Evolutionary conservation across 495 filamentous ascomycete species (phyloP).

Genomic region (Penicillium paradoxum): DNA sequence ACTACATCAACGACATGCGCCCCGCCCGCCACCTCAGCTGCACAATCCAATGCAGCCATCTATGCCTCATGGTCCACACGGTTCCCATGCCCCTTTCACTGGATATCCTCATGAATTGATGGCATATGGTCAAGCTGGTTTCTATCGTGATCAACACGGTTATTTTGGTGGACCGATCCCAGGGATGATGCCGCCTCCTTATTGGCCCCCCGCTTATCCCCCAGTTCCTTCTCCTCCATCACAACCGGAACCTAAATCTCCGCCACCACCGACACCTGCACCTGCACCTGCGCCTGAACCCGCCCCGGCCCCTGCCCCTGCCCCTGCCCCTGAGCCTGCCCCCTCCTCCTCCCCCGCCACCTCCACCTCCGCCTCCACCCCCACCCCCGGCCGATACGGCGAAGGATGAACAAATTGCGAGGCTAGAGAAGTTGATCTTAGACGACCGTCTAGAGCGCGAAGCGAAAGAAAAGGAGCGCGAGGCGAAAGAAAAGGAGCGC

Average conservation of each 20-base stretch:
- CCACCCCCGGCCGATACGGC: slow-evolving; percentile 27
- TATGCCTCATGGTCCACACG: slow-evolving; percentile 29
- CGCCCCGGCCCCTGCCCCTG: slow-evolving; percentile 9
- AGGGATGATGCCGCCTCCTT: slow-evolving; percentile 35
- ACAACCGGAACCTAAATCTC: slow-evolving; percentile 23
- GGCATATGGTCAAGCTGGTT: slow-evolving; percentile 39
- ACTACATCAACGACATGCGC: slow-evolving; percentile 23
- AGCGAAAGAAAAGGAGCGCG: slow-evolving; percentile 42
- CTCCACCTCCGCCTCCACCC: slow-evolving; percentile 12
- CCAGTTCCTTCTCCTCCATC: slow-evolving; percentile 31
- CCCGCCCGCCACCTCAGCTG: slow-evolving; percentile 21
- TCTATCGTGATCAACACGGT: slow-evolving; percentile 44
- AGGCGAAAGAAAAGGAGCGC: slow-evolving; percentile 43
- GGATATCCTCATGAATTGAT: slow-evolving; percentile 48
- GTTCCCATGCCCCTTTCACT: slow-evolving; percentile 28
- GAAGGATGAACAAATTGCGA: slow-evolving; percentile 50
- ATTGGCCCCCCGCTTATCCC: slow-evolving; percentile 31
- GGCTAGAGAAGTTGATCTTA: slow-evolving; percentile 48
- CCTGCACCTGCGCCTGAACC: slow-evolving; percentile 6
- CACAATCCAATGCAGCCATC: slow-evolving; percentile 28
- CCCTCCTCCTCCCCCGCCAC: too few relatives aligned
- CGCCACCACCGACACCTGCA: slow-evolving; percentile 16
- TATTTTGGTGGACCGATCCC: slow-evolving; percentile 30
- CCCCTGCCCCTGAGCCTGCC: slow-evolving; percentile 16
- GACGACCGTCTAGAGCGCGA: slow-evolving; percentile 45